Base-by-base conservation (phyloP, 768 basidiomycete genomes). In the Gymnopilus dilepis region DNA sequence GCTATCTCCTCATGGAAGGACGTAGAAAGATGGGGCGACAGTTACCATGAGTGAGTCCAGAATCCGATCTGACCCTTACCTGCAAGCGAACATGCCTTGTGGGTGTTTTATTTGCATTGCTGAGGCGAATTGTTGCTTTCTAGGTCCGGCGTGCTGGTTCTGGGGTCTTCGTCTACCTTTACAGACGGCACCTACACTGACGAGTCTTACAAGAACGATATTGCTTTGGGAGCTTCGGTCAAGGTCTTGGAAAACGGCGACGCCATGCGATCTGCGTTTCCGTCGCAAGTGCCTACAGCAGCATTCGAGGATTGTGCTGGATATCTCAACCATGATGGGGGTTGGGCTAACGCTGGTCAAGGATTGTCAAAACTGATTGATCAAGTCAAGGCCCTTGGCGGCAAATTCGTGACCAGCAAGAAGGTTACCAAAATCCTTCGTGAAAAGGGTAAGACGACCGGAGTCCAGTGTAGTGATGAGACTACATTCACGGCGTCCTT, bases 331-430 rank as follows among this genome's bases (percentile, higher is more conserved):
- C 77, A 76, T 7, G 87, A 91, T 37, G 86, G 90, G 1, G 95
- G 95, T 13, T 98, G 95, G 95, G 93, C 86, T 2, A 80, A 89
- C 68, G 93, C 95, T 1, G 79, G 82, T 0, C 84, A 88, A 69
- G 93, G 90, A 3, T 68, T 94, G 8, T 67, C 73, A 2, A 70
- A 81, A 9, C 74, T 92, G 60, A 82, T 89, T 53, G 69, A 74
- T 28, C 83, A 79, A 43, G 86, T 97, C 4, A 69, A 71, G n/a
- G 69, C 77, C 11, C 76, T 87, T 42, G 88, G 88, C 0, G 94
- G 87, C 0, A 80, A 75, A 22, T 74, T 97, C 30, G 26, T 88
- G 4, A 64, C 80, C 0, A 87, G 87, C 2, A 87, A 85, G 65
- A 75, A 80, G 28, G 91, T 89, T 9, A 69, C 70, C n/a, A 79